A percentile compares a stretch with the other conserved stretches of the same genome.
These are phyloP conservation scores for Rhynchosporium agropyri DNA, from an alignment of 2,329 filamentous ascomycete species.

Conservation along the genomic window DNA sequence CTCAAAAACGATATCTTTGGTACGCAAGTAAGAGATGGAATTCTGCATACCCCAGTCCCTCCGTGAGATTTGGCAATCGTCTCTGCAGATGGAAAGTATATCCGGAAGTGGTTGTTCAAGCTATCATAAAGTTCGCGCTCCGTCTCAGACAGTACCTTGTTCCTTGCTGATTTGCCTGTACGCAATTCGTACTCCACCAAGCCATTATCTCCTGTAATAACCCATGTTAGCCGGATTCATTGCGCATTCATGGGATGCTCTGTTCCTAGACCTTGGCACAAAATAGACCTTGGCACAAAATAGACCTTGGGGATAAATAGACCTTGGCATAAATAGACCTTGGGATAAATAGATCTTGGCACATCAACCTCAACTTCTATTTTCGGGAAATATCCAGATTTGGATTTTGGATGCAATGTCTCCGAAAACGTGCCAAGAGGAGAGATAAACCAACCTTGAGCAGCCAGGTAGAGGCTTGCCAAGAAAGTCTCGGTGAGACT, in stretches of 20 bases:
- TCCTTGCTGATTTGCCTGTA: constrained; percentile 32
- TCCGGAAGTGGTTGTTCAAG: constrained; percentile 58
- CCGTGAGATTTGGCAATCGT: constrained; percentile 69
- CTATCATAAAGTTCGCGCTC: constrained; percentile 35
- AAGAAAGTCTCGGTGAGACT: constrained; percentile 71
- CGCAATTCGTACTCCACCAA: constrained; percentile 47
- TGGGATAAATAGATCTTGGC: not conserved
- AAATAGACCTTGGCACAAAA: not conserved
- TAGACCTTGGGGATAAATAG: too few relatives aligned
- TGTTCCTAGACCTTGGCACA: not conserved
- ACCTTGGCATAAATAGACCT: too few relatives aligned
- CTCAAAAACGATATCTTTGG: not conserved
- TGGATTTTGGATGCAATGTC: not conserved
- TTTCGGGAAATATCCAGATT: constrained; percentile 9
- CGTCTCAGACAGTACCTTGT: constrained; percentile 26
- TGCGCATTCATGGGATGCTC: not conserved
- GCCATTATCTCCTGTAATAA: constrained; percentile 49
- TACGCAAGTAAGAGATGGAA: not conserved
- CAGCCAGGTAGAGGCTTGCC: constrained; percentile 58
- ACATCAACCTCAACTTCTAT: not conserved
- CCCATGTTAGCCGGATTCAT: constrained; percentile 18
- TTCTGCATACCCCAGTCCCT: constrained; percentile 55
- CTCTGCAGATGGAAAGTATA: constrained; percentile 78
- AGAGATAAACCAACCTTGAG: constrained; percentile 49
- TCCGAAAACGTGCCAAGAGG: not conserved